Base-by-base conservation (phyloP, 306 rosid genomes). In the Quercus mongolica region DNA sequence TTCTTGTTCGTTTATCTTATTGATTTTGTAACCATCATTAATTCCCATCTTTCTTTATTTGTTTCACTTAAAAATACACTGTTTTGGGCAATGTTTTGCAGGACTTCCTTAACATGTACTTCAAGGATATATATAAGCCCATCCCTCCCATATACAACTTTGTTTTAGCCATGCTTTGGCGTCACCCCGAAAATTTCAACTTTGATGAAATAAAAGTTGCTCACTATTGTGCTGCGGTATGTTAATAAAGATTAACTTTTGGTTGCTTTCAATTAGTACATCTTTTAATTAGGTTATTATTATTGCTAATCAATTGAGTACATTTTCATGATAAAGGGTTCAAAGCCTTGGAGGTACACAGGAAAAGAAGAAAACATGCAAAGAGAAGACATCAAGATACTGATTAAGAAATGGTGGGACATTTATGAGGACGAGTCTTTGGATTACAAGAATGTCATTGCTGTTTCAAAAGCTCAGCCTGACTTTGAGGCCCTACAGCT, bases 51-150 rank as follows among this genome's bases (percentile, higher is more conserved):
- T 63, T 25, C 13, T 64, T 15, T 14, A 64, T 30, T 64, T 64
- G 67, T 61, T 61, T 61, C 64, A 19, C 30, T 58, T 19, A 20
- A 58, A 58, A 58, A 3, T 49, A 49, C 1, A 49, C 17, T 49
- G 54, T 10, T 13, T 12, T 49, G 54, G 6, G 5, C 54, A 25
- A 49, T 56, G 51, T 57, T 31, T 75, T 54, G 54, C 75, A 88
- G 92, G 93, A 89, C 77, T 89, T 91, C 86, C 82, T 89, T 82
- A 91, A 91, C 67, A 87, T 86, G 96, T 89, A 84, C 85, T 91
- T 91, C 78, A 65, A 80, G 58, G 73, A 87, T 5, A 84, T 13
- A 4, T 89, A 83, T 76, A 87, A 84, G 74, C 93, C 96, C 4
- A 83, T 91, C 46, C 88, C 90, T 73, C 74, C 83, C 25, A 57